phyloP scores from a whole-genome alignment of 1,139 yeast species.

The Candida smagusa region DNA sequence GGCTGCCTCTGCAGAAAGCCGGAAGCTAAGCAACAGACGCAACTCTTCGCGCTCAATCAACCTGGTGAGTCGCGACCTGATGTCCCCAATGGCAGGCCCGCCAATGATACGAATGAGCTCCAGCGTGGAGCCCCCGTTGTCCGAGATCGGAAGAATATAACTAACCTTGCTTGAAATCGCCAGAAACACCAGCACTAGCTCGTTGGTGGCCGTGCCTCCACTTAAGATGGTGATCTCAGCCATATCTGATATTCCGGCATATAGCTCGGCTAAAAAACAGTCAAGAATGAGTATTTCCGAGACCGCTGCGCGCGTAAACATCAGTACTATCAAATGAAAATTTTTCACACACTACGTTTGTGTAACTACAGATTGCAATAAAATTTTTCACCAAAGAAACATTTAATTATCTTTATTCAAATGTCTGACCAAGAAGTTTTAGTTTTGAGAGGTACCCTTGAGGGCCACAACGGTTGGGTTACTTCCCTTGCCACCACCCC shows the following conservation, averaged over 20 bases:
- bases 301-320: conserved; percentile 24
- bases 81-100: conserved; percentile 94
- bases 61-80: conserved; percentile 76
- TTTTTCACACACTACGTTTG: neutral
- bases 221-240: conserved; percentile 47
- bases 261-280: conserved; percentile 35
- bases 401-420: conserved; percentile 1
- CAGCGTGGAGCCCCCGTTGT: conserved; percentile 93
- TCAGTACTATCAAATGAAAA: conserved; percentile 15
- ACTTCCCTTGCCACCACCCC: conserved; percentile 98
- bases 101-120: conserved; percentile 87
- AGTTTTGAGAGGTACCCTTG: conserved; percentile 99
- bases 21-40: conserved; percentile 50
- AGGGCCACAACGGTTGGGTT: conserved; percentile 88
- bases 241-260: conserved; percentile 15
- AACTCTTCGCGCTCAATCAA: conserved; percentile 52
- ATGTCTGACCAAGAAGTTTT: conserved; percentile 88
- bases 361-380: neutral
- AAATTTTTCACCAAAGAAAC: neutral
- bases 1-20: conserved; percentile 53
- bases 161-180: conserved; percentile 42
- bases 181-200: conserved; percentile 50
- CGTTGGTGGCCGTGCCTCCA: conserved; percentile 79
- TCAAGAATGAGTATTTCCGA: conserved; percentile 36
- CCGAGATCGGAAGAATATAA: conserved; percentile 80